phyloP scores from a whole-genome alignment of 2,329 filamentous ascomycete species.

The Exophiala viscosa region DNA sequence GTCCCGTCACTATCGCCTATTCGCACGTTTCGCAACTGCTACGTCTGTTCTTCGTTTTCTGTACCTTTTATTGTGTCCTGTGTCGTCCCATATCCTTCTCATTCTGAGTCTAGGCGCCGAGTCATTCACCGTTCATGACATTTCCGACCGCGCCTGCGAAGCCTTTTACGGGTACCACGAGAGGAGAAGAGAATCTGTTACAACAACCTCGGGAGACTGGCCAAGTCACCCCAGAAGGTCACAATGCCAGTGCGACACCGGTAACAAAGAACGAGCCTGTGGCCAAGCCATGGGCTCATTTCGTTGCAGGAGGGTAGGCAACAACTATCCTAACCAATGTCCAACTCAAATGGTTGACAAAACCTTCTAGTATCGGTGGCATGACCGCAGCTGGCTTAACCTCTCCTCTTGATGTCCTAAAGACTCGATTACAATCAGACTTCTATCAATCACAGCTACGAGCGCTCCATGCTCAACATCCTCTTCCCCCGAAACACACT shows the following conservation, averaged over 20 bases:
- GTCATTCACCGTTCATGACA: conserved; percentile 24
- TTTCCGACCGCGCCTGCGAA: conserved; percentile 23
- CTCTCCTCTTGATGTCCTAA: conserved; percentile 87
- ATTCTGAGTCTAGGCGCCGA: neutral
- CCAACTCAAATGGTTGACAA: conserved; percentile 15
- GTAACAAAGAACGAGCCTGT: conserved; percentile 37
- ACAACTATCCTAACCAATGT: conserved; percentile 1
- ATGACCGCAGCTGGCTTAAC: conserved; percentile 93
- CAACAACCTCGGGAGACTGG: conserved; percentile 37
- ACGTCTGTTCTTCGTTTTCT: neutral
- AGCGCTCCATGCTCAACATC: conserved; percentile 60
- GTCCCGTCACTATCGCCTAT: too few species aligned
- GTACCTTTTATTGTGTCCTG: too few species aligned
- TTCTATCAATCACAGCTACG: conserved; percentile 85
- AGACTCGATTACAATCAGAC: conserved; percentile 88
- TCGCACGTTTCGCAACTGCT: too few species aligned
- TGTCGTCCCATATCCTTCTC: neutral
- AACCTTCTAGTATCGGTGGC: conserved; percentile 65
- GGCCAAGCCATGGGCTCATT: conserved; percentile 82
- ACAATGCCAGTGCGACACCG: conserved; percentile 22
- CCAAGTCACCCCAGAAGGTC: conserved; percentile 33
- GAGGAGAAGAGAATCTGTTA: conserved; percentile 22
- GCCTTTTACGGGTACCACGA: conserved; percentile 25
- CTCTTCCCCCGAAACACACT: conserved; percentile 50
- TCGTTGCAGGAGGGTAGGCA: conserved; percentile 81